Conservation (phyloP, 179 eudicot genomes). For the Carnegiea gigantea region DNA sequence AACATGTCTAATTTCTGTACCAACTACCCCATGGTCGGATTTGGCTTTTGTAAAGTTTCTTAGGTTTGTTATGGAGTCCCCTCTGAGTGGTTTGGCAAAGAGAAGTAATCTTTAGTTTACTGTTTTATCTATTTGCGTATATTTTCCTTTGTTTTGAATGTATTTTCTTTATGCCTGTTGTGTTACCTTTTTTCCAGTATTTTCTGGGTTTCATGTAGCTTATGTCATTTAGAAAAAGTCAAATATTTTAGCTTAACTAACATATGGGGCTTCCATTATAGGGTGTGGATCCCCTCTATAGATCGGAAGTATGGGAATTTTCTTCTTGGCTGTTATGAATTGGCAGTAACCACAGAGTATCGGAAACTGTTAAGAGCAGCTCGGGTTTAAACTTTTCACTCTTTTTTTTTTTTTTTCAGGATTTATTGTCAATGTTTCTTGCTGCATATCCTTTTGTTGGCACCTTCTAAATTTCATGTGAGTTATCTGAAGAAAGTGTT, state of each 20-base stretch:
- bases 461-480: not conserved
- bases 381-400: constrained; percentile 51
- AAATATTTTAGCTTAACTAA: not conserved
- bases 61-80: not conserved
- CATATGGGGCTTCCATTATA: constrained; percentile 27
- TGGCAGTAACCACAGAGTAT: constrained; percentile 80
- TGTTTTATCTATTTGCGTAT: not conserved
- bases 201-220: not conserved
- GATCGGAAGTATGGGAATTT: constrained; percentile 99
- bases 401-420: too few relatives aligned
- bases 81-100: not conserved
- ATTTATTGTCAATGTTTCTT: not conserved
- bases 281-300: constrained; percentile 98
- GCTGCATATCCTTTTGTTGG: not conserved
- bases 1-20: not conserved
- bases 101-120: not conserved
- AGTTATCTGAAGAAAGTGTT: not conserved
- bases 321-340: constrained; percentile 92
- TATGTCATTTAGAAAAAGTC: too few relatives aligned
- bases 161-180: too few relatives aligned
- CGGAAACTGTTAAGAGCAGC: constrained; percentile 76
- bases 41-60: not conserved
- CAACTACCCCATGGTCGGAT: not conserved
- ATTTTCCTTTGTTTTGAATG: too few relatives aligned
- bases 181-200: not conserved